Percentiles rank a stretch among this genome's conserved stretches.
phyloP scores from a whole-genome alignment of 2,329 filamentous ascomycete genomes.

The Exophiala viscosa region DNA sequence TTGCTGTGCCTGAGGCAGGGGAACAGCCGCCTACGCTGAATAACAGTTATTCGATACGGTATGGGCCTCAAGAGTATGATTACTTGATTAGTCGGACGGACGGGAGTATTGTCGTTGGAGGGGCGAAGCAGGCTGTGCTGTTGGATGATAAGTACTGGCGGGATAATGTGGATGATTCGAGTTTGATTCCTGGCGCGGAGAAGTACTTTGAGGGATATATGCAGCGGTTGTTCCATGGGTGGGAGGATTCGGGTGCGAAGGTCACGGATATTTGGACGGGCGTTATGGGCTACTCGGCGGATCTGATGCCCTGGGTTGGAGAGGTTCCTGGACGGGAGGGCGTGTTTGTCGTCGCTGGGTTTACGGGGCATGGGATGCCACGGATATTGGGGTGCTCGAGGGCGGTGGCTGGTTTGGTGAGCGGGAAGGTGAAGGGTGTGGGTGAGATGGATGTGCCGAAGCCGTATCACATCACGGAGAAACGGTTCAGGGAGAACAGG shows the following conservation, averaged over 20 bases:
- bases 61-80: constrained; percentile 58
- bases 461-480: constrained; percentile 34
- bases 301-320: constrained; percentile 53
- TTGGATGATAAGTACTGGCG: constrained; percentile 42
- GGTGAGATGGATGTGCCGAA: constrained; percentile 33
- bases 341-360: constrained; percentile 57
- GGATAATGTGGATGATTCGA: constrained; percentile 42
- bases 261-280: constrained; percentile 40
- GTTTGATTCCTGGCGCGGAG: constrained; percentile 33
- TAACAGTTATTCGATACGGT: constrained; percentile 61
- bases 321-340: constrained; percentile 42
- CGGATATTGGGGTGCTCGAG: constrained; percentile 53
- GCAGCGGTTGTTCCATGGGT: constrained; percentile 37
- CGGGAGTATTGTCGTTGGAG: constrained; percentile 59
- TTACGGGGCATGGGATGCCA: constrained; percentile 67
- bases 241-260: constrained; percentile 38
- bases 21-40: constrained; percentile 31
- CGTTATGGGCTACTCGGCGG: constrained; percentile 52
- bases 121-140: constrained; percentile 49
- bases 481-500: constrained; percentile 25
- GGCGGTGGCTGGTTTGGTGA: constrained; percentile 47
- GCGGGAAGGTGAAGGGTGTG: constrained; percentile 19
- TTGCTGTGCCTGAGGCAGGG: constrained; percentile 41
- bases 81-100: constrained; percentile 62
- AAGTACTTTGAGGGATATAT: constrained; percentile 40